Conservation (phyloP, 768 basidiomycete species). For the Tylopilus sp. region DNA sequence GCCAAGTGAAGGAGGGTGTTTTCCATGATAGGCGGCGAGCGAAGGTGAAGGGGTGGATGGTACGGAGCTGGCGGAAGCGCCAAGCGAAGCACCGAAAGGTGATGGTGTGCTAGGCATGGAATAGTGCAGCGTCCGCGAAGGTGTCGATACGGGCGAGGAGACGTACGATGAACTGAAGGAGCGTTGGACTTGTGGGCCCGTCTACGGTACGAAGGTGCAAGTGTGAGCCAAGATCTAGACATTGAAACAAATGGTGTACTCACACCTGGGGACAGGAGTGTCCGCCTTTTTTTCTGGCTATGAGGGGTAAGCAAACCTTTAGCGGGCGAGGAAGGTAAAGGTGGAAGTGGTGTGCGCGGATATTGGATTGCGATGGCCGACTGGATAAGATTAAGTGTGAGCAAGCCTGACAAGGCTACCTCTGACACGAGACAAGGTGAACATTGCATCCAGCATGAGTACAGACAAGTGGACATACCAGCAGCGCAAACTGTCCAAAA, state of each 20-base stretch:
- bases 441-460: background rate
- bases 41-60: conserved; percentile 37
- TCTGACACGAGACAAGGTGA: conserved; percentile 23
- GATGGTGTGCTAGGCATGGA: conserved; percentile 38
- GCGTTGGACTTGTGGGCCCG: conserved; percentile 28
- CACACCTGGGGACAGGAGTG: conserved; percentile 23
- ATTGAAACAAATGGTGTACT: background rate
- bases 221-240: background rate
- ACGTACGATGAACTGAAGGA: conserved; percentile 30
- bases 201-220: background rate
- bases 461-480: conserved; percentile 24
- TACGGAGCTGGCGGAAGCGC: conserved; percentile 25
- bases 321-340: conserved; percentile 21
- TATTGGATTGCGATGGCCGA: conserved; percentile 35
- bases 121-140: conserved; percentile 32
- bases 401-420: conserved; percentile 26
- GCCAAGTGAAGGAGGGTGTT: conserved; percentile 33
- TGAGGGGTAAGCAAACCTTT: conserved; percentile 23
- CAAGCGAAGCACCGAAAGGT: conserved; percentile 35
- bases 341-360: conserved; percentile 31
- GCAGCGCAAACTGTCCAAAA: conserved; percentile 27
- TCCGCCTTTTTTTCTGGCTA: conserved; percentile 26
- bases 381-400: conserved; percentile 35
- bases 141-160: conserved; percentile 29
- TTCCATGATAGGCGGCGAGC: conserved; percentile 39